A percentile compares a stretch with the other conserved stretches of the same genome.
Evolutionary conservation across 805 yeast genomes (phyloP).

Genomic region (Saccharomyces kudriavzevii): DNA sequence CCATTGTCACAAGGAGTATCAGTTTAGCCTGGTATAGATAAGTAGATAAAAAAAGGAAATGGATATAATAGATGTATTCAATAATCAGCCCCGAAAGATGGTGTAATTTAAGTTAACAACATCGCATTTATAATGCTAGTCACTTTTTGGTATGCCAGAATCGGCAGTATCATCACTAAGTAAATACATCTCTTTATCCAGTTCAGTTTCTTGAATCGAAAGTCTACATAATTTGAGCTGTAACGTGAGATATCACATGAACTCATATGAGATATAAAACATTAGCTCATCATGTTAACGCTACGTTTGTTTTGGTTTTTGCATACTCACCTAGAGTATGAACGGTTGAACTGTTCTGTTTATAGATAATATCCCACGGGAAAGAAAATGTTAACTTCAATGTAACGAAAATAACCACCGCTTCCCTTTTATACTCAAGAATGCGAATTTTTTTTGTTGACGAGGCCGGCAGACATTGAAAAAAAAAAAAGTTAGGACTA

Average conservation of each 20-base stretch:
- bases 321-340: too few relatives aligned
- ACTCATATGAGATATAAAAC: slow-evolving; percentile 1
- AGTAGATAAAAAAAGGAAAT: neutral
- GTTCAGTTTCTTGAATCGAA: neutral
- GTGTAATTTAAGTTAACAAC: slow-evolving; percentile 32
- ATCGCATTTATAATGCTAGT: slow-evolving; percentile 30
- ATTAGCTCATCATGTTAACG: neutral
- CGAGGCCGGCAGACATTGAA: neutral
- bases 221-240: neutral
- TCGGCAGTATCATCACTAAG: slow-evolving; percentile 32
- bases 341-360: too few relatives aligned
- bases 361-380: too few relatives aligned
- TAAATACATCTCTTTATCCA: neutral
- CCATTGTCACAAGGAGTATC: too few relatives aligned
- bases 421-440: neutral
- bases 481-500: neutral
- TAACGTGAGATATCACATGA: neutral
- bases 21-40: neutral
- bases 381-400: neutral
- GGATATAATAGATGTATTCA: neutral
- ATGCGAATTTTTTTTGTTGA: neutral
- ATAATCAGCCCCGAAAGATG: slow-evolving; percentile 36
- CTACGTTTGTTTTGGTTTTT: too few relatives aligned
- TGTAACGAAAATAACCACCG: neutral
- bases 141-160: slow-evolving; percentile 28